Percentiles rank a stretch among this genome's conserved stretches.
Evolutionary conservation across 108 stramenopile species (phyloP).

Genomic region (Cyclotella choctawhatcheeana): DNA sequence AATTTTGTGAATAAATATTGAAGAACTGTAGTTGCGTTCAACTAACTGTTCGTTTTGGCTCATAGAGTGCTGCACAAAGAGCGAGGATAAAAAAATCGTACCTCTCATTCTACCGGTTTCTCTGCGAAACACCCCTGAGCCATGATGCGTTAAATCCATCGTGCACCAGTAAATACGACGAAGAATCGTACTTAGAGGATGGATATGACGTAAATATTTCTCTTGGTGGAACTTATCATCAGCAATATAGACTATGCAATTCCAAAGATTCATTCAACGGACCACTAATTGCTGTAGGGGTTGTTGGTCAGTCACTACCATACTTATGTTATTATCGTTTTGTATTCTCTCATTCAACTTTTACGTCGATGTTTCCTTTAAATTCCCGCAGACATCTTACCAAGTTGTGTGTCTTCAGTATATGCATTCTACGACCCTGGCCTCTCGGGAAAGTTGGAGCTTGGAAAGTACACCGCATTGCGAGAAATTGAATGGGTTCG

Average conservation of each 20-base stretch:
- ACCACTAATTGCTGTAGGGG: conserved; percentile 20
- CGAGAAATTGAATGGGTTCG: conserved; percentile 93
- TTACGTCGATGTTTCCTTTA: neutral
- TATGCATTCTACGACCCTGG: conserved; percentile 96
- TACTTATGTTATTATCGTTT: neutral
- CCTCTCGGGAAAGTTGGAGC: conserved; percentile 66
- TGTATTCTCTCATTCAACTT: neutral
- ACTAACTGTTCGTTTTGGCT: neutral
- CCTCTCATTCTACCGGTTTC: conserved; percentile 69
- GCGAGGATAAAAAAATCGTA: conserved; percentile 39
- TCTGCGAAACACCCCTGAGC: conserved; percentile 75
- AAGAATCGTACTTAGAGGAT: conserved; percentile 16
- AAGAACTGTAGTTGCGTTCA: neutral
- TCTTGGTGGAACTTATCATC: conserved; percentile 84
- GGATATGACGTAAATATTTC: conserved; percentile 40
- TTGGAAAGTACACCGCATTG: conserved; percentile 94
- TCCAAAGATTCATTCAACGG: conserved; percentile 39
- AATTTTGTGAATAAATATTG: neutral
- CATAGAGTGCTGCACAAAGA: conserved; percentile 31
- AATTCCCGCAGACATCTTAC: conserved; percentile 88
- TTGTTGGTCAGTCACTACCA: conserved; percentile 10
- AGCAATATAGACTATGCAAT: conserved; percentile 82
- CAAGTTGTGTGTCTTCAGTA: conserved; percentile 90
- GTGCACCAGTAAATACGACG: neutral
- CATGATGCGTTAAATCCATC: conserved; percentile 3